Conservation (phyloP, 108 stramenopile species). For the Discostella pseudostelligera region DNA sequence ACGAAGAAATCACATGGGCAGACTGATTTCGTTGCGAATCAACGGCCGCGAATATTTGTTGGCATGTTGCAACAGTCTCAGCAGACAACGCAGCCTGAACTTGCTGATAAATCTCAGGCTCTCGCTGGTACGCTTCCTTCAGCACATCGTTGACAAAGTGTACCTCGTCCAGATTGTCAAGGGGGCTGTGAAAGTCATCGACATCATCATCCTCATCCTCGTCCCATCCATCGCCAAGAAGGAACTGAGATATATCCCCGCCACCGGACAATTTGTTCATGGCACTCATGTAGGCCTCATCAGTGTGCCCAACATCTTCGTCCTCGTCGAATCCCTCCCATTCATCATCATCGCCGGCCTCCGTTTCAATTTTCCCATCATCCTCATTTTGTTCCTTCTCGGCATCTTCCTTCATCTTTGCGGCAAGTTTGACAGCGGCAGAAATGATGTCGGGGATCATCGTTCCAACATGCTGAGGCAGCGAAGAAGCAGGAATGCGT, state of each 20-base stretch:
- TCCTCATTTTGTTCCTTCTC: conserved; percentile 54
- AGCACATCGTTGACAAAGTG: conserved; percentile 75
- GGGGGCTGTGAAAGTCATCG: conserved; percentile 81
- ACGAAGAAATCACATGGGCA: conserved; percentile 7
- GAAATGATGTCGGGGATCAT: conserved; percentile 75
- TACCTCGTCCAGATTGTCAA: conserved; percentile 77
- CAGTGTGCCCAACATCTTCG: conserved; percentile 74
- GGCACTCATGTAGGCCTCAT: conserved; percentile 82
- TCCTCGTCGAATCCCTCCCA: conserved; percentile 81
- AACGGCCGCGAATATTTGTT: conserved; percentile 70
- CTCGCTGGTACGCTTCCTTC: conserved; percentile 67
- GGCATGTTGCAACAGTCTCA: conserved; percentile 58
- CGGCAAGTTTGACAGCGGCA: conserved; percentile 51
- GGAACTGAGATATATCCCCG: conserved; percentile 80
- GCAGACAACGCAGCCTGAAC: conserved; percentile 72
- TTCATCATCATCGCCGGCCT: conserved; percentile 57
- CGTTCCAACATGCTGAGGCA: conserved; percentile 61
- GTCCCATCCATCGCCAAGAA: conserved; percentile 83
- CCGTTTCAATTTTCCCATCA: conserved; percentile 48
- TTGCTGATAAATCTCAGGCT: conserved; percentile 84
- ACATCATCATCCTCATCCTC: conserved; percentile 81
- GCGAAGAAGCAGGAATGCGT: conserved; percentile 55
- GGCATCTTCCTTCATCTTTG: conserved; percentile 71
- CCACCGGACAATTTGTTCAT: conserved; percentile 69
- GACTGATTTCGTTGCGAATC: conserved; percentile 43